Percentiles rank a stretch among this genome's conserved stretches.
phyloP scores from a whole-genome alignment of 2,329 filamentous ascomycete genomes.

The Tolypocladium guangdongense region DNA sequence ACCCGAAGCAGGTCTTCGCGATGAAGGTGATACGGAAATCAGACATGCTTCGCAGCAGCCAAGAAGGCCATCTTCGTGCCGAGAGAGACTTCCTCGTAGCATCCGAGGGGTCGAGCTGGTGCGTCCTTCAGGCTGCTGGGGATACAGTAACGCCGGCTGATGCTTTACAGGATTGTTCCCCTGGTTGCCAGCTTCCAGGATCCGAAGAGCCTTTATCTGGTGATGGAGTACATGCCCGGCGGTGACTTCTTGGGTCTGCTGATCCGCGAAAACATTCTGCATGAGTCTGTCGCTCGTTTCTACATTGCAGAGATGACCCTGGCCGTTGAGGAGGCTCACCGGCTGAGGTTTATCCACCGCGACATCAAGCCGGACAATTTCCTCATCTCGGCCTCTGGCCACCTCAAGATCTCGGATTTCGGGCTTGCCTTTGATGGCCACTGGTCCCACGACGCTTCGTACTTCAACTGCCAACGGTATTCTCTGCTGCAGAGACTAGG shows the following conservation, averaged over 20 bases:
- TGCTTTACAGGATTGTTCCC: conserved; percentile 59
- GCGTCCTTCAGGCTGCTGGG: conserved; percentile 10
- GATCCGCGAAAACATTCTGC: conserved; percentile 73
- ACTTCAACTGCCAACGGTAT: conserved; percentile 76
- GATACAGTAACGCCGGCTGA: neutral
- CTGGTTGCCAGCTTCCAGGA: conserved; percentile 87
- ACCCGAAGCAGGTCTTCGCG: conserved; percentile 57
- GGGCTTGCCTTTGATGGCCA: conserved; percentile 91
- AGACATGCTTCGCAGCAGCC: conserved; percentile 79
- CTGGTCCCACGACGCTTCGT: conserved; percentile 83
- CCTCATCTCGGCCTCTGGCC: conserved; percentile 74
- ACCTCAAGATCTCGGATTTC: conserved; percentile 94
- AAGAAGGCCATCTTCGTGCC: conserved; percentile 84
- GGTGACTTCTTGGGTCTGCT: conserved; percentile 86
- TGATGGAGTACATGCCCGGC: conserved; percentile 98
- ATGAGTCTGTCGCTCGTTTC: conserved; percentile 68
- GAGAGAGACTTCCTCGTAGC: conserved; percentile 87
- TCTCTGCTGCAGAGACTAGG: conserved; percentile 66
- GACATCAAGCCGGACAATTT: conserved; percentile 98
- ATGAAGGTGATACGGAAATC: conserved; percentile 98
- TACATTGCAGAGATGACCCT: conserved; percentile 95
- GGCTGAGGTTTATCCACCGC: conserved; percentile 81
- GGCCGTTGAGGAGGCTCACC: conserved; percentile 86
- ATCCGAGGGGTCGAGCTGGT: conserved; percentile 78
- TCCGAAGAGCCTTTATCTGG: conserved; percentile 69